Conservation (phyloP, 352 stramenopile species). For the Phytopythium mirpurense region DNA sequence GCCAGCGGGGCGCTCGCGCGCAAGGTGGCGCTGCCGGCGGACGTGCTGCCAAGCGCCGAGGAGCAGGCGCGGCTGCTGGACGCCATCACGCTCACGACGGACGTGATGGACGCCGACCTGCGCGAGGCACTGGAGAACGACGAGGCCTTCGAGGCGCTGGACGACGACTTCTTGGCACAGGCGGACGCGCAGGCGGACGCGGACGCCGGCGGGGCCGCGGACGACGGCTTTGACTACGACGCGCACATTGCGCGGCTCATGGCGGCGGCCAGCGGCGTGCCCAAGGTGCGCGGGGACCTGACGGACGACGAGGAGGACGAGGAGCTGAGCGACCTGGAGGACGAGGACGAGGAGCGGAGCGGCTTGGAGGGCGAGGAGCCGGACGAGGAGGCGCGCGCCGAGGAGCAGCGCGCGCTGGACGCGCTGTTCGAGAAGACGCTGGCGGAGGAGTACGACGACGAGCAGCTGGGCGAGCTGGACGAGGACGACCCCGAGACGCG, state of each 20-base stretch:
- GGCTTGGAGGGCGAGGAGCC: slow-evolving; percentile 24
- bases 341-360: slow-evolving; percentile 38
- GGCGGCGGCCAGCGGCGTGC: slow-evolving; percentile 73
- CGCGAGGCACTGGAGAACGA: slow-evolving; percentile 82
- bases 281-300: slow-evolving; percentile 58
- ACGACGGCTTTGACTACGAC: slow-evolving; percentile 90
- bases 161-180: slow-evolving; percentile 91
- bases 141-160: slow-evolving; percentile 81
- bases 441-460: slow-evolving; percentile 79
- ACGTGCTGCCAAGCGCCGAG: slow-evolving; percentile 58
- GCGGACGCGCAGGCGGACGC: slow-evolving; percentile 40
- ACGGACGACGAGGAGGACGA: slow-evolving; percentile 71
- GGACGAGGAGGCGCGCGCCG: slow-evolving; percentile 38
- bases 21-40: slow-evolving; percentile 53
- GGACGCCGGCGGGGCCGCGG: slow-evolving; percentile 17
- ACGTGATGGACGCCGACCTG: slow-evolving; percentile 86
- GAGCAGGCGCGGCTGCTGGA: slow-evolving; percentile 80
- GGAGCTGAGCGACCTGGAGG: slow-evolving; percentile 73
- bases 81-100: slow-evolving; percentile 76
- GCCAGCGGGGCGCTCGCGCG: slow-evolving; percentile 31
- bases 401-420: slow-evolving; percentile 84
- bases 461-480: slow-evolving; percentile 72
- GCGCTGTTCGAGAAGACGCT: slow-evolving; percentile 85
- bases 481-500: slow-evolving; percentile 70
- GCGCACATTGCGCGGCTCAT: slow-evolving; percentile 92